Percentiles rank a stretch among this genome's conserved stretches.
Evolutionary conservation across 1,284 basidiomycete genomes (phyloP).

Genomic region (Apiotrichum sp.): DNA sequence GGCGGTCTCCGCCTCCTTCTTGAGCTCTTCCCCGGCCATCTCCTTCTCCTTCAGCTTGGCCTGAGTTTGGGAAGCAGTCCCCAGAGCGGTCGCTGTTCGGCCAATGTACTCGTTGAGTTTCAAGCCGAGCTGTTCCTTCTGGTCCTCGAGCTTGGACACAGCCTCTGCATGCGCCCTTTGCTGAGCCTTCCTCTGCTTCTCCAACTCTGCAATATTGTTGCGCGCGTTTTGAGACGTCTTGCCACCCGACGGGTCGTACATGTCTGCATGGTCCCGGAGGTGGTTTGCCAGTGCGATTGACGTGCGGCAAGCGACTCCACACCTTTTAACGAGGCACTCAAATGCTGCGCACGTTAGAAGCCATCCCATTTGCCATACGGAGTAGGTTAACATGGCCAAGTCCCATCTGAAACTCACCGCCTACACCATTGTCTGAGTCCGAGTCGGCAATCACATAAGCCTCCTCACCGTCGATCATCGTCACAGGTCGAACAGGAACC

Average conservation of each 20-base stretch:
- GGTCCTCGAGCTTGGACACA: neutral
- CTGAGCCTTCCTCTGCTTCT: neutral
- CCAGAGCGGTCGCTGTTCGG: neutral
- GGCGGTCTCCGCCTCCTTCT: neutral
- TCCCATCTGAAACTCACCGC: neutral
- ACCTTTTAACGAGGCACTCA: neutral
- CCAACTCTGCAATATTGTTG: neutral
- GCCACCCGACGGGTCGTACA: neutral
- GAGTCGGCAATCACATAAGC: slow-evolving; percentile 9
- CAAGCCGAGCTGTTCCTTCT: neutral
- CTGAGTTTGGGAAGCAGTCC: neutral
- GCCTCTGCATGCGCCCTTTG: neutral
- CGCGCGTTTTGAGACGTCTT: neutral
- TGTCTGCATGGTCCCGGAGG: slow-evolving; percentile 3
- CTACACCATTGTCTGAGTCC: slow-evolving; percentile 4
- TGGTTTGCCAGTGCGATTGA: slow-evolving; percentile 1
- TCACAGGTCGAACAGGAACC: neutral
- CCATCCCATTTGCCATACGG: too few relatives aligned
- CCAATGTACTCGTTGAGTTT: neutral
- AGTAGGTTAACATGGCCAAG: too few relatives aligned
- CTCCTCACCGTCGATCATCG: slow-evolving; percentile 18
- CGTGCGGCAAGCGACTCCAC: neutral
- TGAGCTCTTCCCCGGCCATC: neutral
- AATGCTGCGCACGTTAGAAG: neutral
- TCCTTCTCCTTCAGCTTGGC: neutral